Conservation (phyloP, 169 alveolate genomes). For the Eimeria acervulina region DNA sequence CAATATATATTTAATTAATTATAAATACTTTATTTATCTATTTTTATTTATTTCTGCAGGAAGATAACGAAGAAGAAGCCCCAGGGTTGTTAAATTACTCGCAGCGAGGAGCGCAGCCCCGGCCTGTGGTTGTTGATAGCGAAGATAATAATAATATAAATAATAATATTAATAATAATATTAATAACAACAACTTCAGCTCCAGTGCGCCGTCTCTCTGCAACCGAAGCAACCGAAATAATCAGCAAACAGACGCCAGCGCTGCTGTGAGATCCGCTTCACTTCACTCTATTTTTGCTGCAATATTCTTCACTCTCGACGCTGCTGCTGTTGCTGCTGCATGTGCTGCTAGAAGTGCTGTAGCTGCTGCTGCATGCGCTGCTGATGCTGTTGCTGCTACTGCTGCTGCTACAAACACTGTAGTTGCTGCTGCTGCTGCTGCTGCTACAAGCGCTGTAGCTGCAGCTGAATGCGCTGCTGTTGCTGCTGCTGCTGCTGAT, state of each 20-base stretch:
- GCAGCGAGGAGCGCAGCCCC: neutral
- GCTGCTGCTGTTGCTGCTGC: too few species aligned
- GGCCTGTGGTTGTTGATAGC: neutral
- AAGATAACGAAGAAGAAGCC: neutral
- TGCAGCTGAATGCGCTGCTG: neutral
- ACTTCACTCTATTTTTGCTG: too few species aligned
- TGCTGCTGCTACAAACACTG: neutral
- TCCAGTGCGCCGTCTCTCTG: too few species aligned
- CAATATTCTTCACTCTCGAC: too few species aligned
- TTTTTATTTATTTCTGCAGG: neutral
- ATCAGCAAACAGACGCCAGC: neutral
- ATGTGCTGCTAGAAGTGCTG: too few species aligned
- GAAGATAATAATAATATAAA: too few species aligned
- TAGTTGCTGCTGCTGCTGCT: neutral
- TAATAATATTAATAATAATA: too few species aligned
- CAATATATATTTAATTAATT: too few species aligned
- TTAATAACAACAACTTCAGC: too few species aligned
- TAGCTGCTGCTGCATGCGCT: neutral
- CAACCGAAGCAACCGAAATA: neutral
- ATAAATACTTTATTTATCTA: neutral
- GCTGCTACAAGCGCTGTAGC: neutral
- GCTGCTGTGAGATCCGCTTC: too few species aligned
- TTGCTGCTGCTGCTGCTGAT: too few species aligned
- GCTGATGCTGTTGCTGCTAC: neutral
- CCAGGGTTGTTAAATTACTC: neutral